Percentiles rank a stretch among this genome's conserved stretches.
These are phyloP conservation scores for Rostrohypoxylon terebratum DNA, from an alignment of 495 filamentous ascomycete species.

Conservation along the genomic window DNA sequence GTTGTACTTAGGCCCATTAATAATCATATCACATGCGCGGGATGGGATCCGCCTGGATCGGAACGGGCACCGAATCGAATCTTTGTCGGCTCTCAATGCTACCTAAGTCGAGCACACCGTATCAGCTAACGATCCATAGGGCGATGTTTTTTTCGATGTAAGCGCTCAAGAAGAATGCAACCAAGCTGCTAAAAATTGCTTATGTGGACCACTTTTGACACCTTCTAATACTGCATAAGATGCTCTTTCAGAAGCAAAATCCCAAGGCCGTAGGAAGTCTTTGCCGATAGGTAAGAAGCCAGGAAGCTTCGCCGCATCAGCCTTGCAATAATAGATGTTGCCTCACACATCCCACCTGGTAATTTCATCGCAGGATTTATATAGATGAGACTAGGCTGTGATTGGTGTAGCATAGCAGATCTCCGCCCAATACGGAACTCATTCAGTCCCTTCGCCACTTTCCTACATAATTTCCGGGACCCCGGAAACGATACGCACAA, in stretches of 20 bases:
- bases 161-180: neutral
- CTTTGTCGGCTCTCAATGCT: neutral
- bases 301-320: conserved; percentile 7
- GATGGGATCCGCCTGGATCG: neutral
- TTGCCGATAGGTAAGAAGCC: neutral
- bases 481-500: neutral
- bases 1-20: neutral
- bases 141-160: neutral
- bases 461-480: conserved; percentile 1
- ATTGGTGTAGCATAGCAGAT: conserved; percentile 10
- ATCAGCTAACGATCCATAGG: neutral
- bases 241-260: neutral
- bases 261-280: neutral
- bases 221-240: neutral
- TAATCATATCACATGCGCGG: conserved; percentile 9
- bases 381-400: neutral
- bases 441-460: conserved; percentile 7
- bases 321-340: neutral
- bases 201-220: conserved; percentile 4
- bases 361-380: neutral
- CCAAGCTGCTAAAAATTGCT: neutral
- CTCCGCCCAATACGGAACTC: conserved; percentile 7
- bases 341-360: neutral
- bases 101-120: neutral
- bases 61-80: neutral